phyloP scores from a whole-genome alignment of 768 basidiomycete genomes.

The Panellus pusillus region DNA sequence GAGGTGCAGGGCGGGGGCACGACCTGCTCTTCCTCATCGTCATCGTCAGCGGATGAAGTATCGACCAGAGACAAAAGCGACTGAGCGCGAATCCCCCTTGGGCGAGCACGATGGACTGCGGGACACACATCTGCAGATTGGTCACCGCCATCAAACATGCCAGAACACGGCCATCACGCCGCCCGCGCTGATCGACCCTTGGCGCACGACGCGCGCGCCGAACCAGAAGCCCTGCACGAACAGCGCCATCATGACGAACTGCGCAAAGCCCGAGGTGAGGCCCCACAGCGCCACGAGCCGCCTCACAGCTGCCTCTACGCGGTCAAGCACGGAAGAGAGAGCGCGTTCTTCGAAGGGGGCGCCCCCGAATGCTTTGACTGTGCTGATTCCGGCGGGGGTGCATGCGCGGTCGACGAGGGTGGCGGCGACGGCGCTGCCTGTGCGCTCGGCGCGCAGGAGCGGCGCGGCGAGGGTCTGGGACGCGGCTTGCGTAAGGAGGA shows the following conservation, averaged over 20 bases:
- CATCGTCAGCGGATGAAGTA: slow-evolving; percentile 23
- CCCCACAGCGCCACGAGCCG: slow-evolving; percentile 76
- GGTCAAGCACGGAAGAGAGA: slow-evolving; percentile 43
- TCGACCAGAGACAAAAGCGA: slow-evolving; percentile 63
- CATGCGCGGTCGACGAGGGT: slow-evolving; percentile 78
- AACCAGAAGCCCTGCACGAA: slow-evolving; percentile 99
- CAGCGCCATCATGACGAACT: slow-evolving; percentile 87
- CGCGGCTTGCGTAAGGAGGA: slow-evolving; percentile 72
- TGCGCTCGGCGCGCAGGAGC: slow-evolving; percentile 65
- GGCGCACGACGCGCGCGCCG: slow-evolving; percentile 84
- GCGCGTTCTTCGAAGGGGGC: slow-evolving; percentile 46
- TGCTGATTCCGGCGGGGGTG: slow-evolving; percentile 61
- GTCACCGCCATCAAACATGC: slow-evolving; percentile 88
- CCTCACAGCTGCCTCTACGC: slow-evolving; percentile 47
- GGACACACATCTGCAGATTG: slow-evolving; percentile 86
- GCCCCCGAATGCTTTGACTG: slow-evolving; percentile 94
- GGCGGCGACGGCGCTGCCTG: slow-evolving; percentile 67
- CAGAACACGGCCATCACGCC: slow-evolving; percentile 97
- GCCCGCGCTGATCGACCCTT: slow-evolving; percentile 66
- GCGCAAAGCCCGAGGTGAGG: slow-evolving; percentile 59
- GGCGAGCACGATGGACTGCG: slow-evolving; percentile 71
- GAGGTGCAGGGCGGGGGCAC: slow-evolving; percentile 53
- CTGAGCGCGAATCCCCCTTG: slow-evolving; percentile 84
- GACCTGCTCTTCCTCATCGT: slow-evolving; percentile 36
- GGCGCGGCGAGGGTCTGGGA: slow-evolving; percentile 73